Base-by-base conservation (phyloP, 2,329 filamentous ascomycete genomes). In the Trichophyton rubrum region DNA sequence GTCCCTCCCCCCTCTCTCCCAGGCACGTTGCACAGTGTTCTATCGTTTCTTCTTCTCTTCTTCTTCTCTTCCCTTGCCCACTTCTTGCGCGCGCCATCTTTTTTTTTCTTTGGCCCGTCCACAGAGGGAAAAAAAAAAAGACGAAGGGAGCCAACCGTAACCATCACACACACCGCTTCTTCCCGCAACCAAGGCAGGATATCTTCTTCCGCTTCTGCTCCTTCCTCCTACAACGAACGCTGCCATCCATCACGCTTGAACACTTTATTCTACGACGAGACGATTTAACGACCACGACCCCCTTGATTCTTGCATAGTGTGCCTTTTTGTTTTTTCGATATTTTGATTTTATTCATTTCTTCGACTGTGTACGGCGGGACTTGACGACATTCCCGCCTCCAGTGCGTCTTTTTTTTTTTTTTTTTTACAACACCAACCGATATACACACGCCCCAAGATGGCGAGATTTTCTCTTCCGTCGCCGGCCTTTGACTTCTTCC, bases 391-490 rank as follows among this genome's bases (percentile, higher is more conserved):
- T 22, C n/a, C 58, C 49, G 53, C 20, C 53, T 22, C 30, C 27
- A 41, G 43, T 58, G 61, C 63, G 43, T 43, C 47, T 49, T 56
- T 58, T 61, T 61, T 56, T 35, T 63, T 38, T 43, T 41, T 49
- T 56, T 58, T 17, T 67, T 63, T 67, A 20, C 20, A 30, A 13
- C 24, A 53, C 49, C 65, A 68, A 65, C 66, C 66, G 65, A 63
- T 66, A 3, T 13, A 38, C 33, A 38, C 33, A 38, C 33, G 13
- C 1, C 11, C 55, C 65, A 67, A 61, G 61, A 75, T 76, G 74
- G 72, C 75, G 64, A 72, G 73, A 67, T 78, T 76, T 69, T 73
- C 73, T 63, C 74, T 76, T 63, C 74, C 75, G 8, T 58, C 64
- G 58, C 64, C 67, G 60, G 70, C 71, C 56, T 75, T 72, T 64